Evolutionary conservation across 2,329 filamentous ascomycete genomes (phyloP).

Genomic region (Trichoderma asperellum): DNA sequence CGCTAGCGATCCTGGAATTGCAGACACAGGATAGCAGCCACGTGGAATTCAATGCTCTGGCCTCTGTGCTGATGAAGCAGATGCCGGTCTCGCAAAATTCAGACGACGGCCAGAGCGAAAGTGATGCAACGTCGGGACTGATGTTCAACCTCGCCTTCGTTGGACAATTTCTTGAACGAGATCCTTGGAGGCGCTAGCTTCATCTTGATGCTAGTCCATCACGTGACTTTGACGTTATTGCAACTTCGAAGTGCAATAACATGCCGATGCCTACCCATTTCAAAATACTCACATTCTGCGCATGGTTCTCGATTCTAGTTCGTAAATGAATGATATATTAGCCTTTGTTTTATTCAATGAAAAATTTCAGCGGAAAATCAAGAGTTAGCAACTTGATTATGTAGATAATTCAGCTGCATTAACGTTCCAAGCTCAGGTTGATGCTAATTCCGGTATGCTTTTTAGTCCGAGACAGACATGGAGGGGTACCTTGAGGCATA

Average conservation of each 20-base stretch:
- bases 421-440: not conserved
- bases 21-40: slow-evolving; percentile 7
- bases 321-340: not conserved
- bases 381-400: not conserved
- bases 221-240: slow-evolving; percentile 34
- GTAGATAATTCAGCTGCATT: not conserved
- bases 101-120: slow-evolving; percentile 39
- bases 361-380: not conserved
- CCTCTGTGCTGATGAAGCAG: slow-evolving; percentile 33
- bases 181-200: slow-evolving; percentile 31
- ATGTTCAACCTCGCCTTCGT: slow-evolving; percentile 36
- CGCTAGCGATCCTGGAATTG: slow-evolving; percentile 34
- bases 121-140: slow-evolving; percentile 33
- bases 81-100: slow-evolving; percentile 38
- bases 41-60: slow-evolving; percentile 13
- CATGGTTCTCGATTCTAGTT: not conserved
- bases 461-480: not conserved
- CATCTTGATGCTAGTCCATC: slow-evolving; percentile 28
- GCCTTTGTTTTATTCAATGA: not conserved
- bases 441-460: not conserved
- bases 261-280: not conserved
- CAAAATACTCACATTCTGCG: not conserved
- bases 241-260: not conserved
- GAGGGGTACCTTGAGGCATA: not conserved
- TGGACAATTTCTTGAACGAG: slow-evolving; percentile 44